Percentiles rank a stretch among this genome's conserved stretches.
Conservation (phyloP, 495 filamentous ascomycete genomes). For the Lophiostoma macrostomum region DNA sequence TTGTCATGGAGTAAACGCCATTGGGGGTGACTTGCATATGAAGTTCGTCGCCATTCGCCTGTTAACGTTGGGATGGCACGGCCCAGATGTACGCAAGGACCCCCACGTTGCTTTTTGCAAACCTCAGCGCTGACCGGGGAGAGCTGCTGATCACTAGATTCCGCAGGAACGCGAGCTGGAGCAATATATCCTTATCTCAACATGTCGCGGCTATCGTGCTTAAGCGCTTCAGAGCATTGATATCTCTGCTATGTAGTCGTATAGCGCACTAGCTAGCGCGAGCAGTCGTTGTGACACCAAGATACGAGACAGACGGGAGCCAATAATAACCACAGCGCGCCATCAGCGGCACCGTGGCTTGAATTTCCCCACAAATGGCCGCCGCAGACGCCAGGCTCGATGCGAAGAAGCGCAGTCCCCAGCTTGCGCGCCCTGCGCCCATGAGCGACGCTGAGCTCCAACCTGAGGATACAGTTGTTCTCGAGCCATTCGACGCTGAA, state of each 20-base stretch:
- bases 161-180: constrained; percentile 10
- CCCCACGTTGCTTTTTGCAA: constrained; percentile 27
- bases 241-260: too few relatives aligned
- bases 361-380: constrained; percentile 20
- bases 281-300: neutral
- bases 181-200: constrained; percentile 29
- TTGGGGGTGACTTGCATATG: constrained; percentile 32
- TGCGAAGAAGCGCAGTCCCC: constrained; percentile 5
- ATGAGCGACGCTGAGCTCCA: too few relatives aligned
- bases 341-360: constrained; percentile 17
- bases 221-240: too few relatives aligned
- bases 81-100: constrained; percentile 10
- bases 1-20: constrained; percentile 20
- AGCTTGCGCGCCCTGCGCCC: neutral
- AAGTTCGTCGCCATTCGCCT: constrained; percentile 20
- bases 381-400: constrained; percentile 5
- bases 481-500: too few relatives aligned
- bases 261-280: neutral
- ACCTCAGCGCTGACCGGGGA: neutral
- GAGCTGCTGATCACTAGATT: neutral
- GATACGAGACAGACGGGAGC: neutral
- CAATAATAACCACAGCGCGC: neutral
- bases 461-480: too few relatives aligned
- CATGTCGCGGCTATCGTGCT: constrained; percentile 8
- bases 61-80: constrained; percentile 18